Evolutionary conservation across 2,329 filamentous ascomycete species (phyloP), one percentile per base, ranked within the genome.

Genomic region (Trichothecium sympodiale): DNA sequence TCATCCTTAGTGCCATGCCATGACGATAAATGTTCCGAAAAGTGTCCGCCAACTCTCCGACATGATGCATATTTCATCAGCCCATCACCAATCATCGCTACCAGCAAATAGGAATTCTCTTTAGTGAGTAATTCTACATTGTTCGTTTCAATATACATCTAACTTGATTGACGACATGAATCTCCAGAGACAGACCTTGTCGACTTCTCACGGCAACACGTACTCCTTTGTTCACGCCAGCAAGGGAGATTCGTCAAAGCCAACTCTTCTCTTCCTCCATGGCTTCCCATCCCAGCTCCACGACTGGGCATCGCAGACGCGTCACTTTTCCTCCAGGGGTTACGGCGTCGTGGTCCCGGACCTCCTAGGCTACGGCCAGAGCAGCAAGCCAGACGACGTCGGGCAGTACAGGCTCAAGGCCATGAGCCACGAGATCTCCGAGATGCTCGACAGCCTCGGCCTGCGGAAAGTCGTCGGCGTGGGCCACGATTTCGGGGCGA

Each of bases 201-300:
- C 8, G 2, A 34, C 44, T 16, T 31, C 13, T 0, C 43, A 37
- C 8, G 45, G 46, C 14, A 49, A 49, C 34, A 36, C 17, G 3
- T 56, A 54, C 39, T 56, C 53, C 3, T 59, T 59, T 41, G 41
- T 56, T 17, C 43, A 49, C 34, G 45, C 50, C 4, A 46, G 42
- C 4, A 30, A 46, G 4, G 40, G 35, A 1, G 17, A 28, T 12
- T 17, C 41, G 2, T 35, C 30, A 6, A 37, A 45, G 7, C 42
- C 50, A 4, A 65, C 62, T 0, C 46, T 70, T 4, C 49, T 71
- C 12, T 54, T 71, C 37, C 52, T 70, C 10, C 67, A 70, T 41
- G 65, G 67, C 25, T 66, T 67, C 34, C 65, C 66, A 18, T 66
- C 63, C 4, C 61, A 60, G 26, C 51, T 55, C 10, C 49, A 54